Base-by-base conservation (phyloP, 129 eudicot species). In the Flaveria bidentis region DNA sequence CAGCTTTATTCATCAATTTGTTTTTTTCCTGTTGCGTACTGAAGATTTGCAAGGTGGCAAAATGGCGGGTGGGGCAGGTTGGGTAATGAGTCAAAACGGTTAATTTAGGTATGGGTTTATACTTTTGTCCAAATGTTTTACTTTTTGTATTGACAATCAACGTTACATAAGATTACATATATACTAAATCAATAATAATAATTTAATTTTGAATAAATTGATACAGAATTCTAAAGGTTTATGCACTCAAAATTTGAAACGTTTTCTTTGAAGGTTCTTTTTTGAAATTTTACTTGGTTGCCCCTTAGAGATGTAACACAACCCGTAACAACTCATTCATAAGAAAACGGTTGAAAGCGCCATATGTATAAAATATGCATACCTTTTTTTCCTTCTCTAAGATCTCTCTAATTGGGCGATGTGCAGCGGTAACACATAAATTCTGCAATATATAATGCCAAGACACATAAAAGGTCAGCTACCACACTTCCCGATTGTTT, bases 391-490 rank as follows among this genome's bases (percentile, higher is more conserved):
- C 98, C 56, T 78, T 88, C 73, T 87, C 91, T 80, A 93, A 12
- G 52, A 93, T 85, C 78, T 93, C 96, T 74, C 96, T 88, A 52
- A 93, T 88, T 17, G 98, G 96, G 41, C 95, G 82, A 81, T 93
- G 96, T 13, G 98, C 98, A 79, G 98, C 98, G 46, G 98, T 86
- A 45, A 93, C 97, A 80, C 98, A 90, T 6, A 93, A 82, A 85
- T 93, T 93, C 98, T 93, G 91, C 68, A 84, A 72, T n/a, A 73
- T 30, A 65, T 44, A 57, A 53, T 26, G 53, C 25, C 23, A 74
- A 53, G 36, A 67, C 9, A 55, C 33, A 30, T 9, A 62, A 11
- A 61, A 62, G 49, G 28, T 44, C 69, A 14, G 26, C 22, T 53
- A 57, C 58, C 47, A 14, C 17, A 70, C 18, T 42, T 55, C 12